Evolutionary conservation across 1,139 yeast genomes (phyloP).

Genomic region (Lizanozyma gosingica): DNA sequence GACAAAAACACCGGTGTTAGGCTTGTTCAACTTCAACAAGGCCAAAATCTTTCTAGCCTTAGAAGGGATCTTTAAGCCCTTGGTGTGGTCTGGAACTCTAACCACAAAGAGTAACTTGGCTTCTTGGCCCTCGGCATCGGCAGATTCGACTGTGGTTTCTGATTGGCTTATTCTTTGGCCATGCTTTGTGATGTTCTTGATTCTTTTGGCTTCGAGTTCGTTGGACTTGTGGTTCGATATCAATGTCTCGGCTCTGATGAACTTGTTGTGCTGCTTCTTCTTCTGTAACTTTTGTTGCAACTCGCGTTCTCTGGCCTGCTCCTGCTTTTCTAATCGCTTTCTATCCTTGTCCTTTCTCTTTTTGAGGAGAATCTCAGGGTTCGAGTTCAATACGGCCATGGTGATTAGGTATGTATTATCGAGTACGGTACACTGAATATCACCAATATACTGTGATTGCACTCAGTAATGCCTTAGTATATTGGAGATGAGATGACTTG

Average conservation of each 20-base stretch:
- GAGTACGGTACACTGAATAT: no score
- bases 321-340: conserved; percentile 58
- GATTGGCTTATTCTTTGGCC: conserved; percentile 19
- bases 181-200: conserved; percentile 48
- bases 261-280: conserved; percentile 37
- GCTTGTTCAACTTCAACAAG: conserved; percentile 47
- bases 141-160: conserved; percentile 4
- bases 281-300: conserved; percentile 24
- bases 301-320: conserved; percentile 23
- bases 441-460: no score
- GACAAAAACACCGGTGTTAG: conserved; percentile 64
- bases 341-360: conserved; percentile 74
- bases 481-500: background rate
- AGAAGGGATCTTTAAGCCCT: conserved; percentile 55
- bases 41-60: conserved; percentile 54
- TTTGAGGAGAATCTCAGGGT: conserved; percentile 67
- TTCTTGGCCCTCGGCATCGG: conserved; percentile 21
- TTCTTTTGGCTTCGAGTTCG: conserved; percentile 58
- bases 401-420: background rate
- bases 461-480: no score
- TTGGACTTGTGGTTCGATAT: conserved; percentile 58
- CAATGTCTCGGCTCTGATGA: conserved; percentile 65
- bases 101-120: conserved; percentile 55
- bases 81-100: conserved; percentile 49
- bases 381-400: conserved; percentile 52